Base-by-base conservation (phyloP, 2,329 filamentous ascomycete species). In the Sporothrix sp. region DNA sequence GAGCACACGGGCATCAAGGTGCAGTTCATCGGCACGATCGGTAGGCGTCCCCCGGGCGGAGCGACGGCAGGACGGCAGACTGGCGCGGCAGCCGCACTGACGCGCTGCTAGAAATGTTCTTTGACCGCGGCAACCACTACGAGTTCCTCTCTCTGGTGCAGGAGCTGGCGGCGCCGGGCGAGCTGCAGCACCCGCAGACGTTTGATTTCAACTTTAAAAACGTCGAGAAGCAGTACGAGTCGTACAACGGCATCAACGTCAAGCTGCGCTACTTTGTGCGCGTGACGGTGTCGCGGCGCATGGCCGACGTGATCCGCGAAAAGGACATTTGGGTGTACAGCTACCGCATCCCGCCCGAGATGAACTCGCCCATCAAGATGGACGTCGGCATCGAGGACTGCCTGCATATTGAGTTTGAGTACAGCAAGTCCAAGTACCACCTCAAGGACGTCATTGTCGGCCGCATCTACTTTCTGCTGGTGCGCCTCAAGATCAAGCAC, bases 191-290 rank as follows among this genome's bases (percentile, higher is more conserved):
- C 70, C 93, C 93, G 38, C 93, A 98, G 72, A 96, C 90, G 44
- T 96, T 95, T 68, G 88, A 95, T 59, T 98, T 98, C 80, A 95
- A 96, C 74, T 98, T 98, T 81, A 97, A 97, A 70, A 98, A 97
- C 68, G 89, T 98, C 62, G 93, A 98, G 78, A 98, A 98, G 76
- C 90, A 95, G 69, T 98, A 98, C 76, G 94, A 98, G 71, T 96
- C 90, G 58, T 98, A 98, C 77, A 95, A 95, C 66, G 93, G 93
- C 64, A 98, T 98, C 80, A 98, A 98, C 66, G 93, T 98, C 63
- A 95, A 95, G 75, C 79, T 98, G 66, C 89, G 93, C 60, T 98
- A 98, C 79, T 97, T 97, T 70, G 84, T 97, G 52, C 86, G 90
- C 60, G 93, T 97, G 59, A 98, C 93, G 32, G 93, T 98, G 43